Conservation (phyloP, 2,329 filamentous ascomycete species). For the Pseudopithomyces maydicus region DNA sequence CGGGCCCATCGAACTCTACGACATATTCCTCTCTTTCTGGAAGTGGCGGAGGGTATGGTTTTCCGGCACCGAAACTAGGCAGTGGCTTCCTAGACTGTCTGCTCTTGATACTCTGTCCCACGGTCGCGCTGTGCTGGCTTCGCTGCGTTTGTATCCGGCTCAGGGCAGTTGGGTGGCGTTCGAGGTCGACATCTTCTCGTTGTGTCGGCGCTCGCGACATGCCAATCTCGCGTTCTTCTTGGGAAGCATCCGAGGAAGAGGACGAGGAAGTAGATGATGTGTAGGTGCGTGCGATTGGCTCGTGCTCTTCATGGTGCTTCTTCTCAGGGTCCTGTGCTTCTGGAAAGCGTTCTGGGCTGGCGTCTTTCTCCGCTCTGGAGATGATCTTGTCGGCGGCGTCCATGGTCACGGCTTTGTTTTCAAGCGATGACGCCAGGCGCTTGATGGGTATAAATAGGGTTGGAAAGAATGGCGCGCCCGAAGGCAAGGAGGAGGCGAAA, state of each 20-base stretch:
- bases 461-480: background rate
- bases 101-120: constrained; percentile 60
- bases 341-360: constrained; percentile 49
- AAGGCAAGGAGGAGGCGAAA: background rate
- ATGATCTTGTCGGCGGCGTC: constrained; percentile 62
- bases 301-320: constrained; percentile 46
- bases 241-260: constrained; percentile 49
- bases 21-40: constrained; percentile 77
- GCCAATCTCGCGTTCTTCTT: constrained; percentile 45
- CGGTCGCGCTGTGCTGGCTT: constrained; percentile 73
- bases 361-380: constrained; percentile 60
- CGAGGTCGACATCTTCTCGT: constrained; percentile 61
- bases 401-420: constrained; percentile 33
- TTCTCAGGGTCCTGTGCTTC: constrained; percentile 46
- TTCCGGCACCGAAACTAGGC: constrained; percentile 74
- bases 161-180: constrained; percentile 71
- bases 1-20: constrained; percentile 79
- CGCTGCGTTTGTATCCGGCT: constrained; percentile 72
- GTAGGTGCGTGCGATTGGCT: constrained; percentile 62
- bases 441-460: background rate
- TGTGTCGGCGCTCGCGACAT: constrained; percentile 69
- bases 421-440: background rate
- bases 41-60: constrained; percentile 71
- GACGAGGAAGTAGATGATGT: constrained; percentile 57
- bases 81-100: constrained; percentile 62